Conservation (phyloP, 805 yeast genomes). For the Candida suzukii region DNA sequence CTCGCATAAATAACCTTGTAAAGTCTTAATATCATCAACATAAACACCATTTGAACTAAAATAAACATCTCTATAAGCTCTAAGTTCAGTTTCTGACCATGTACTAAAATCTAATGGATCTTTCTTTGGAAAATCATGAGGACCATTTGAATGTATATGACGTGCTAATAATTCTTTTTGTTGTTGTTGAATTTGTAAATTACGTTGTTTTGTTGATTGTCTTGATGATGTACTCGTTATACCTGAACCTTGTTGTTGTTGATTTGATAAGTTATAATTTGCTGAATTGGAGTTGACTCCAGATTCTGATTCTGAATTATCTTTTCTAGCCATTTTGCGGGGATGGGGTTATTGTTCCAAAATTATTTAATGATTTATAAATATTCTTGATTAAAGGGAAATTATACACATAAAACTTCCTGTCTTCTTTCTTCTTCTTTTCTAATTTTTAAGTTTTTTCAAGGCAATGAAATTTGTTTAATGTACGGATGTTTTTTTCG, state of each 20-base stretch:
- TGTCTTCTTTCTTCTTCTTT: no score
- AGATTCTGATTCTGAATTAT: slow-evolving; percentile 1
- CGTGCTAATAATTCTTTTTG: slow-evolving; percentile 62
- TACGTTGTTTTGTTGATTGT: slow-evolving; percentile 51
- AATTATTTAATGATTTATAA: no score
- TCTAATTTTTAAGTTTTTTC: no score
- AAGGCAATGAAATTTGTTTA: no score
- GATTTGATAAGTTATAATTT: no score
- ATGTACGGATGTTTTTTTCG: no score
- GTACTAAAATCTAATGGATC: slow-evolving; percentile 66
- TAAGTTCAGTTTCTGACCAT: slow-evolving; percentile 54
- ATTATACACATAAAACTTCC: no score
- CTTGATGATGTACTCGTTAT: slow-evolving; percentile 21
- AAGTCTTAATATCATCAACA: slow-evolving; percentile 55
- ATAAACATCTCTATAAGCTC: slow-evolving; percentile 58
- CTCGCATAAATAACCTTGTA: slow-evolving; percentile 63
- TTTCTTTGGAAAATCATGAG: slow-evolving; percentile 41
- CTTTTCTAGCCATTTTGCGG: slow-evolving; percentile 4
- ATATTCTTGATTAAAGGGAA: no score
- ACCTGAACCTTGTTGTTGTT: no score
- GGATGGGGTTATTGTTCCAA: no score
- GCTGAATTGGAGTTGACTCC: background rate
- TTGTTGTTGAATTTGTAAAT: slow-evolving; percentile 57
- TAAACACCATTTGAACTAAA: slow-evolving; percentile 25
- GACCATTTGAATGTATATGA: slow-evolving; percentile 71